These are phyloP conservation scores for Brassica juncea DNA, from an alignment of 345 rosid genomes.

Conservation along the genomic window DNA sequence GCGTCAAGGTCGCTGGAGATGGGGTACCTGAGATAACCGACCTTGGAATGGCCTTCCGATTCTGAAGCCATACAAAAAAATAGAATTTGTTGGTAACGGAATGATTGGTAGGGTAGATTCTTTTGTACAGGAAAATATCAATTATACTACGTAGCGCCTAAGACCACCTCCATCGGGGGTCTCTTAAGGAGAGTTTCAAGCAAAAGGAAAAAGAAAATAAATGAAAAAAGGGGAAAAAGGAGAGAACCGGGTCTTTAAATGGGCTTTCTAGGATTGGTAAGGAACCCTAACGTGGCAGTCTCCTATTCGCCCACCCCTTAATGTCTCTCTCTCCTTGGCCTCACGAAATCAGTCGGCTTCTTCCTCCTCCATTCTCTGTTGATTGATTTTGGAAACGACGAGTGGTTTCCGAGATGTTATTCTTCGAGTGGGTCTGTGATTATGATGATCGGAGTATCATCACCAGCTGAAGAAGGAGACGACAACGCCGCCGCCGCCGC, in stretches of 20 bases:
- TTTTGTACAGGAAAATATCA: background rate
- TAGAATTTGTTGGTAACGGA: too few species aligned
- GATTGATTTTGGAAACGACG: too few species aligned
- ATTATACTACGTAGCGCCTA: conserved; percentile 18
- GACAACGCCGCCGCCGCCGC: too few species aligned
- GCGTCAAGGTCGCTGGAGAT: conserved; percentile 35
- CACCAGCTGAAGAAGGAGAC: too few species aligned
- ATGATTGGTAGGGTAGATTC: too few species aligned
- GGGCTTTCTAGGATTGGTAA: background rate
- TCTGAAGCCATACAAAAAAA: background rate
- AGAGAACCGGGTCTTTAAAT: background rate
- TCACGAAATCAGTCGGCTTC: background rate
- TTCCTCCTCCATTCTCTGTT: background rate
- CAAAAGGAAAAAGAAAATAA: background rate
- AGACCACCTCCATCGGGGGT: background rate
- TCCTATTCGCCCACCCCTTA: background rate
- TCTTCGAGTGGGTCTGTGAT: too few species aligned
- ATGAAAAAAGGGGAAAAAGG: background rate
- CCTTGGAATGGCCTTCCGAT: conserved; percentile 32
- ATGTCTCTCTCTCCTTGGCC: background rate
- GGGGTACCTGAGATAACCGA: background rate
- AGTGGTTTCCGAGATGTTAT: too few species aligned
- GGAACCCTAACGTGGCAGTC: background rate
- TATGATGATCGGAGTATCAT: too few species aligned
- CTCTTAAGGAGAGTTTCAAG: background rate